Conservation (phyloP, 2,329 filamentous ascomycete genomes). For the Septoria petroselini region DNA sequence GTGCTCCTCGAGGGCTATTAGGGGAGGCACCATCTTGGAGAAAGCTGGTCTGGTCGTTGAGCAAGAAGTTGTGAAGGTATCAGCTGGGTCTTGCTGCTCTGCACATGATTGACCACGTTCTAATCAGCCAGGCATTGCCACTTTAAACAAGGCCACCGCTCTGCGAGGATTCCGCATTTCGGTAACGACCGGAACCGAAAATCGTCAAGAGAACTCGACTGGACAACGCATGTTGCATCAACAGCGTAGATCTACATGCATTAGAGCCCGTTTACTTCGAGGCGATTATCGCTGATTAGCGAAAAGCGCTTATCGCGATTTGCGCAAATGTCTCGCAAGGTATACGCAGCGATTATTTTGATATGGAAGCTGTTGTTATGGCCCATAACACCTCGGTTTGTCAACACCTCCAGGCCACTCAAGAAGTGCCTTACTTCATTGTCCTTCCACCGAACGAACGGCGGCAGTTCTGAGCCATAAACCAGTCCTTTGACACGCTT, state of each 20-base stretch:
- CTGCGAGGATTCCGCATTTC: not conserved
- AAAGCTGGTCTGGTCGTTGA: not conserved
- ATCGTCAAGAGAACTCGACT: conserved; percentile 6
- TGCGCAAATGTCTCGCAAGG: no score
- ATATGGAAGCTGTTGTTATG: no score
- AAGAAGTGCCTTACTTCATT: no score
- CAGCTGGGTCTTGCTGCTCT: not conserved
- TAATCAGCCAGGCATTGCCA: not conserved
- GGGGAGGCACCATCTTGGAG: conserved; percentile 35
- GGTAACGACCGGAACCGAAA: conserved; percentile 14
- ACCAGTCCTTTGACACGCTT: no score
- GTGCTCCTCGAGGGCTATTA: conserved; percentile 41
- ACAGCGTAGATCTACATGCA: conserved; percentile 9
- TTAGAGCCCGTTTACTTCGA: no score
- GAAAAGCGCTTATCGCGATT: no score
- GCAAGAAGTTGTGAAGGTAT: not conserved
- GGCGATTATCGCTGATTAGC: no score
- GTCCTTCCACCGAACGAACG: no score
- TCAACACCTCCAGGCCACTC: no score
- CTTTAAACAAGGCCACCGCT: not conserved
- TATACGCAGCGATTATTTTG: no score
- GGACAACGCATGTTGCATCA: not conserved
- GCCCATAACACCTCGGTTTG: no score
- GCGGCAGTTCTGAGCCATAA: no score
- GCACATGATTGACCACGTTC: conserved; percentile 1